phyloP scores from a whole-genome alignment of 768 basidiomycete species.

The Neoboletus subvelutipes region DNA sequence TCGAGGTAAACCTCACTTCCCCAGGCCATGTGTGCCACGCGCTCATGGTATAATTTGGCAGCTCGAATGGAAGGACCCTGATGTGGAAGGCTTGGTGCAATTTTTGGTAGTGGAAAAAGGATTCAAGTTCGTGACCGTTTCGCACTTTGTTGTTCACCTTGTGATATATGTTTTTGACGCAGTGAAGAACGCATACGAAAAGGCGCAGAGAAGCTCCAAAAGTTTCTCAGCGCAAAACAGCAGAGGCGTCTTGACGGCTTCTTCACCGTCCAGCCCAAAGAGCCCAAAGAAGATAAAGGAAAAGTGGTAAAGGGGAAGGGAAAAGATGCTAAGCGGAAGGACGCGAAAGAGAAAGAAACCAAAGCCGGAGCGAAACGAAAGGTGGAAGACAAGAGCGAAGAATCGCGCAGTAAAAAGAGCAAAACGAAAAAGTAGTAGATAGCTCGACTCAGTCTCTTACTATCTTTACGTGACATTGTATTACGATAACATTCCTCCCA shows the following conservation, averaged over 20 bases:
- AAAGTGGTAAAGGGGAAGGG: slow-evolving; percentile 44
- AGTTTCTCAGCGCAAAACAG: slow-evolving; percentile 85
- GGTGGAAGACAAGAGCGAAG: slow-evolving; percentile 36
- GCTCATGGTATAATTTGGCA: slow-evolving; percentile 30
- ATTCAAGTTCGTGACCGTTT: slow-evolving; percentile 67
- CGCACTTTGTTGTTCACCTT: not conserved
- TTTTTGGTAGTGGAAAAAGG: slow-evolving; percentile 95
- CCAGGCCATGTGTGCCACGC: not conserved
- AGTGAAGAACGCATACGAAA: slow-evolving; percentile 97
- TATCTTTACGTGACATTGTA: not conserved
- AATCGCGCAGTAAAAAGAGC: slow-evolving; percentile 38
- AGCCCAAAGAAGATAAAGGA: slow-evolving; percentile 45
- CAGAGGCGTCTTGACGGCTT: slow-evolving; percentile 97
- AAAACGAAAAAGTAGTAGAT: slow-evolving; percentile 41
- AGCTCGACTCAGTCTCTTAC: not conserved
- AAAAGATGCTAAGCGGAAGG: slow-evolving; percentile 50
- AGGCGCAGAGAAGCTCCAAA: slow-evolving; percentile 90
- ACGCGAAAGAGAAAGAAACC: slow-evolving; percentile 13
- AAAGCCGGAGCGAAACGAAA: slow-evolving; percentile 24
- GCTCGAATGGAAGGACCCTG: slow-evolving; percentile 94
- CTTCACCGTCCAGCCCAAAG: slow-evolving; percentile 72
- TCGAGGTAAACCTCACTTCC: slow-evolving; percentile 60
- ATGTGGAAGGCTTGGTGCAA: slow-evolving; percentile 89
- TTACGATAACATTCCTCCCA: too few relatives aligned
- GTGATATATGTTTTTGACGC: slow-evolving; percentile 2